Evolutionary conservation across 768 basidiomycete genomes (phyloP).

Genomic region (Solioccasus polychromus): DNA sequence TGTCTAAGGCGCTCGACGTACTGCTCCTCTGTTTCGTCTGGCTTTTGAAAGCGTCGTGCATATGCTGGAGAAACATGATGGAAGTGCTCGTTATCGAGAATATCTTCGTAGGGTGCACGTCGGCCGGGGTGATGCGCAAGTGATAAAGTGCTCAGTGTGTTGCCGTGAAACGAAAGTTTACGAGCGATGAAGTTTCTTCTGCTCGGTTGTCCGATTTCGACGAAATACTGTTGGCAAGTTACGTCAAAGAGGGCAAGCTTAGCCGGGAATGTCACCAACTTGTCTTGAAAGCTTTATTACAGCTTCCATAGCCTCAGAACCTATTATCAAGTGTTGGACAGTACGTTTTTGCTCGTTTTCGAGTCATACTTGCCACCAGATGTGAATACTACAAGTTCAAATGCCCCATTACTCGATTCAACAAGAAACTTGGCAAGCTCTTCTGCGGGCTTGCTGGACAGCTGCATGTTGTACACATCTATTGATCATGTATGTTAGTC

Average conservation of each 20-base stretch:
- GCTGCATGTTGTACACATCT: slow-evolving; percentile 89
- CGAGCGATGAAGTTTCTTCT: slow-evolving; percentile 80
- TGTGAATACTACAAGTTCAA: slow-evolving; percentile 66
- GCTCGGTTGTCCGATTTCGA: slow-evolving; percentile 64
- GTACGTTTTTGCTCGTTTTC: not conserved
- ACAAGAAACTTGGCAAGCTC: slow-evolving; percentile 67
- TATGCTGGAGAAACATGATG: slow-evolving; percentile 90
- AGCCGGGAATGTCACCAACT: slow-evolving; percentile 35
- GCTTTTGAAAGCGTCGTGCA: slow-evolving; percentile 69
- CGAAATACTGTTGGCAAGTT: slow-evolving; percentile 51
- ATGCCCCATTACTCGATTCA: slow-evolving; percentile 68
- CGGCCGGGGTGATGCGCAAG: slow-evolving; percentile 65
- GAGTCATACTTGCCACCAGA: slow-evolving; percentile 57
- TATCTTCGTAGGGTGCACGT: slow-evolving; percentile 63
- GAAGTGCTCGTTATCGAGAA: slow-evolving; percentile 64
- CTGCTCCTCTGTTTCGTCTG: slow-evolving; percentile 70
- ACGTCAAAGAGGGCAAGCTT: slow-evolving; percentile 7
- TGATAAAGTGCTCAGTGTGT: slow-evolving; percentile 69
- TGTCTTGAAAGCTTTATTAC: slow-evolving; percentile 82
- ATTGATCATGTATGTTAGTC: not conserved
- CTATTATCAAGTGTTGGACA: slow-evolving; percentile 35
- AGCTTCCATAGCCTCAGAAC: slow-evolving; percentile 87
- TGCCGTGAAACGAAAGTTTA: slow-evolving; percentile 81
- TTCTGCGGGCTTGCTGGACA: slow-evolving; percentile 80
- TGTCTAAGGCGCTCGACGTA: slow-evolving; percentile 75